Evolutionary conservation across 371 early-diverging fungal genomes (phyloP), one percentile per base, ranked within the genome.

Genomic region (Rhizopus sp.): DNA sequence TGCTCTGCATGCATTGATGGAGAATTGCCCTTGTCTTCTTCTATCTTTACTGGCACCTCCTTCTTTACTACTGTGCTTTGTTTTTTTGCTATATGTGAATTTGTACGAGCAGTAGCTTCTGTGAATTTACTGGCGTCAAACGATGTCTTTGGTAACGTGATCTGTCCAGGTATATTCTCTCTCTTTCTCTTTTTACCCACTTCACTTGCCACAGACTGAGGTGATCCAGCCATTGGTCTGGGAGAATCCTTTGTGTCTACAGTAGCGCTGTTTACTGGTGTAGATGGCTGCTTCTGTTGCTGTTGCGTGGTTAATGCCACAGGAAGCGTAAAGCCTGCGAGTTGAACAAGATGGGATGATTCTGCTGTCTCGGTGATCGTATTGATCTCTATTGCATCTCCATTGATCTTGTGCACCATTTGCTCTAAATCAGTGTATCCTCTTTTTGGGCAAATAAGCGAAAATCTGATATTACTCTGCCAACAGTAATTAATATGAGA

Each of bases 321-420:
- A n/a, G 84, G 83, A 3, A 85, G 63, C 35, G 79, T 81, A 51
- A 85, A 75, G 16, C 85, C 85, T 15, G 85, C 85, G 1, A 85
- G 62, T 32, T 81, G 76, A 33, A 85, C 80, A 39, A 72, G 51
- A 57, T 85, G 82, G 6, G 48, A 49, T 3, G 76, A 64, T 3
- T 59, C 55, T 0, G 68, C 57, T 10, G 80, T 76, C 34, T 81
- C 73, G 8, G 55, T 40, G 12, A 73, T 69, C 1, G 80, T 77
- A 41, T 72, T 60, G 6, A 83, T 50, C 9, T 75, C 76, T 4
- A 72, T 71, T 12, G 63, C 67, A 13, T 62, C 55, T 12, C 75
- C 73, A 53, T 85, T 64, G 55, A 78, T 71, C 53, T 59, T 54
- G 10, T 39, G 37, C 4, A 77, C 69, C 1, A 77, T 51, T 16